Base-by-base conservation (phyloP, 805 yeast genomes). In the Saturnispora silvae region DNA sequence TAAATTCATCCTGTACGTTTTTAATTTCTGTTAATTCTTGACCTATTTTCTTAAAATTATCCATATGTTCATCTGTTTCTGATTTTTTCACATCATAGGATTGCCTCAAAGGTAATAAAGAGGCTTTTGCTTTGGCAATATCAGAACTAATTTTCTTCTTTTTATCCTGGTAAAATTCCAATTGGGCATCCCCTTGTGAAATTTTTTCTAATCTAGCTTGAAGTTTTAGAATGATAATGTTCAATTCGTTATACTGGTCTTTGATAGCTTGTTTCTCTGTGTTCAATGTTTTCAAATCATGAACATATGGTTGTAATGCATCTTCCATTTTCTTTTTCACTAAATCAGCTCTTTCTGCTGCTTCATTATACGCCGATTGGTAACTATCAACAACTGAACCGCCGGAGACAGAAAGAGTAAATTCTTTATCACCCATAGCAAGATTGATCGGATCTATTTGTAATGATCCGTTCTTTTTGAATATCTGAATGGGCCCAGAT, bases 381-480 rank as follows among this genome's bases (percentile, higher is more conserved):
- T 31, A 31, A 4, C 31, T 23, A 10, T 37, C 40, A 10, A 39
- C 32, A 35, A 49, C 19, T 13, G 50, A 40, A 26, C 48, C 55
- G 10, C 58, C 59, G 2, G 44, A 45, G 6, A 49, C 33, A 22
- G 52, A 48, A 2, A 51, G 33, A 3, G 45, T 41, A 11, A 43
- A 40, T 22, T 42, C 43, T 7, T 33, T 28, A 11, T 54, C 54
- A 24, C 45, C 46, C 15, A 39, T 35, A 9, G 22, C 20, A 15
- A 45, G 15, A 26, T 43, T 35, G 11, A 57, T 38, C 4, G 61
- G 61, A 45, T 57, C 61, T 1, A 54, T 47, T 42, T 57, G 60
- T 3, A 56, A 40, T 1, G 48, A 31, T 3, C 51, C 54, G 34
- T 51, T 47, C 31, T 47, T 50, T 38, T 54, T 55, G 14, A 45